phyloP scores from a whole-genome alignment of 495 filamentous ascomycete genomes.

The Xylaria telfairii region DNA sequence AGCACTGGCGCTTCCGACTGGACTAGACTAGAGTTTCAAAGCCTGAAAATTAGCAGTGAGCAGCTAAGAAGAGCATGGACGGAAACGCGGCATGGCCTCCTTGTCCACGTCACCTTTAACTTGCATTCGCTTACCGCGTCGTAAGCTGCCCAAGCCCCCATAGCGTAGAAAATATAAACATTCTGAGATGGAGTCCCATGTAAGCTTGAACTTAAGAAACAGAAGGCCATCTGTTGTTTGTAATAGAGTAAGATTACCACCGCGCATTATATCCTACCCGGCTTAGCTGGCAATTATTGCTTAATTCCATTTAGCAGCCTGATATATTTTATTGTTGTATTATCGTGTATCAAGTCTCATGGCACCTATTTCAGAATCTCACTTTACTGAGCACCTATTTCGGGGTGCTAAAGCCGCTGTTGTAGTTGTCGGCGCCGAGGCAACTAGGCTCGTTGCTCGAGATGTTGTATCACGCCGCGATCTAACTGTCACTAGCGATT shows the following conservation, averaged over 20 bases:
- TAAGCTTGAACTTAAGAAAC: not conserved
- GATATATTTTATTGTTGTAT: not conserved
- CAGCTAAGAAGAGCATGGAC: not conserved
- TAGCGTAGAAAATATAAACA: conserved; percentile 4
- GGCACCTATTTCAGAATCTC: conserved; percentile 30
- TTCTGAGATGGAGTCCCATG: not conserved
- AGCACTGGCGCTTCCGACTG: not conserved
- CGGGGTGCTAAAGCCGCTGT: conserved; percentile 34
- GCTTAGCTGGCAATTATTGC: not conserved
- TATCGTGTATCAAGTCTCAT: conserved; percentile 6
- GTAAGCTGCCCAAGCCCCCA: conserved; percentile 23
- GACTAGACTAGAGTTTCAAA: not conserved
- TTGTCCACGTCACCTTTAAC: conserved; percentile 32
- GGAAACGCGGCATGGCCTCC: conserved; percentile 24
- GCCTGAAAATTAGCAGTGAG: conserved; percentile 6
- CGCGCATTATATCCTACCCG: not conserved
- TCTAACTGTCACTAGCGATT: conserved; percentile 67
- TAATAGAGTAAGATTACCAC: not conserved
- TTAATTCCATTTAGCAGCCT: not conserved
- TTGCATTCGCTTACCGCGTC: conserved; percentile 9
- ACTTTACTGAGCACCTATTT: conserved; percentile 30
- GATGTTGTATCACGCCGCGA: conserved; percentile 50
- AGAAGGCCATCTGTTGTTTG: not conserved
- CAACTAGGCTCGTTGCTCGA: conserved; percentile 33
- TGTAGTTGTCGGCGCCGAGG: conserved; percentile 36